Conservation (phyloP, 306 rosid genomes). For the Senna tora region DNA sequence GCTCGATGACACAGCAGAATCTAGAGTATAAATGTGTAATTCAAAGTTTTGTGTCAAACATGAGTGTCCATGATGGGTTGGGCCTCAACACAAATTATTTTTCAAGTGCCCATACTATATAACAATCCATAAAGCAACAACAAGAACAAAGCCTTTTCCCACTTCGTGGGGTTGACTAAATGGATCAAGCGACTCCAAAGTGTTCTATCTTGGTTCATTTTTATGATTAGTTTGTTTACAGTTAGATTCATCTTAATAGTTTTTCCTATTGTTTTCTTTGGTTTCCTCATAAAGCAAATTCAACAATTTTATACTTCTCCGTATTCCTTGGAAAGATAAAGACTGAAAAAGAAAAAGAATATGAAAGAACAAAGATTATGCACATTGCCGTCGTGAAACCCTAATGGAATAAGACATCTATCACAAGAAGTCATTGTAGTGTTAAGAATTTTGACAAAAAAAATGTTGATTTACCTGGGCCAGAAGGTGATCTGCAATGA, state of each 20-base stretch:
- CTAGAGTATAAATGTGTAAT: background rate
- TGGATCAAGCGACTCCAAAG: too few relatives aligned
- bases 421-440: background rate
- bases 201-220: too few relatives aligned
- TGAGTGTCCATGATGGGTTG: background rate
- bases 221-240: too few relatives aligned
- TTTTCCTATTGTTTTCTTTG: too few relatives aligned
- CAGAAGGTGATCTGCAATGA: conserved; percentile 15
- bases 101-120: background rate
- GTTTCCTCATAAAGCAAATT: background rate
- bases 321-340: background rate
- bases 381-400: background rate
- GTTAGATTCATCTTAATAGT: too few relatives aligned
- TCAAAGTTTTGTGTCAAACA: background rate
- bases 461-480: conserved; percentile 37
- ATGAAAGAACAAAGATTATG: background rate
- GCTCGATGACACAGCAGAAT: background rate
- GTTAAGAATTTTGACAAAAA: background rate
- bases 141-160: too few relatives aligned
- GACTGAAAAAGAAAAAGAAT: background rate
- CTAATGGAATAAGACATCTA: background rate
- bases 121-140: background rate
- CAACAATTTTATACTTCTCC: background rate
- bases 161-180: too few relatives aligned
- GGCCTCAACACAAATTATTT: background rate